Evolutionary conservation across 2,329 filamentous ascomycete genomes (phyloP), one percentile per base, ranked within the genome.

Genomic region (Cladosporium phlei): DNA sequence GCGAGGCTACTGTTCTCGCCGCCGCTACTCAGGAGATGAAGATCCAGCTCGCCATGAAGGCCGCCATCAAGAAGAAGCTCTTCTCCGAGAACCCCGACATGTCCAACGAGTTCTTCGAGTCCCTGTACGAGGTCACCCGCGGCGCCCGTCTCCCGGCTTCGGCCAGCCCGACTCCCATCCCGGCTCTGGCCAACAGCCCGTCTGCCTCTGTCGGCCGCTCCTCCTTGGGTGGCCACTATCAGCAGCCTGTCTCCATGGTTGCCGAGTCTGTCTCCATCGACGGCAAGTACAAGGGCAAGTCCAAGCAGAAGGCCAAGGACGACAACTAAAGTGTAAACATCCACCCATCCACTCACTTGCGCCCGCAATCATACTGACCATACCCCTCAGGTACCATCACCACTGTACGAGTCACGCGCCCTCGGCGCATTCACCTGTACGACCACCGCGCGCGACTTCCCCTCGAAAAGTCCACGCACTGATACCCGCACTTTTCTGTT

Each of bases 1-100:
- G 87, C 53, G 89, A 95, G 65, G 87, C 86, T 21, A 74, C 88
- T 14, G 88, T 95, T n/a, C 73, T 95, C 17, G 80, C 82, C 52
- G 66, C 65, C 19, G 72, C 71, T 1, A 66, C 75, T 46, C 63
- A 66, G 35, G 35, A 32, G 12, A 40, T 47, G 6, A 47, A 47
- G 45, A 21, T 27, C n/a, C 45, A 47, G 11, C 19, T 32, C 11
- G 17, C 14, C 14, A n/a, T 47, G 22, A 47, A 40, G 14, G 35
- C 32, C 8, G 10, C 6, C 19, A 20, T 47, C 21, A 47, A 47
- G 45, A 19, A 32, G 27, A 35, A 37, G 42, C 7, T 45, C 6
- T 4, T 37, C 22, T 12, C 12, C 10, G 32, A 37, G 6, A 21
- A 37, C 17, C 42, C 40, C 5, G 17, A 35, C 11, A 28, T 45